These are phyloP conservation scores for Boletus insuetus DNA, from an alignment of 768 basidiomycete genomes.

Conservation along the genomic window DNA sequence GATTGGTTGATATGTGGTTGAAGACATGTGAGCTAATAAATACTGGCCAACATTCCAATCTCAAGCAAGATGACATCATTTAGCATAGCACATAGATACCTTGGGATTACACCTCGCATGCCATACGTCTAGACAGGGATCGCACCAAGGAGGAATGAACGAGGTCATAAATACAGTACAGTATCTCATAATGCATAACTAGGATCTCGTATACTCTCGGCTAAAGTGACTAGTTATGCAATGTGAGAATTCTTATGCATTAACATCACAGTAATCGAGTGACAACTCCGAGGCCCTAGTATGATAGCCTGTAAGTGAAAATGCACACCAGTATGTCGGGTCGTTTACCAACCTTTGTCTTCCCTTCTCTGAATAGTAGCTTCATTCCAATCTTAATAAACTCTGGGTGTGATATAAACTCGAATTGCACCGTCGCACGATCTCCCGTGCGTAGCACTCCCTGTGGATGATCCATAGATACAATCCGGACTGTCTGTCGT, in stretches of 20 bases:
- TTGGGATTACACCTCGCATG: too few species aligned
- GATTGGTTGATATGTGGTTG: conserved; percentile 17
- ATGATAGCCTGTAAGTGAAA: conserved; percentile 6
- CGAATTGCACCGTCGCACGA: conserved; percentile 89
- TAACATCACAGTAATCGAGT: conserved; percentile 62
- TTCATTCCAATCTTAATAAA: conserved; percentile 93
- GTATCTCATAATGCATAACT: too few species aligned
- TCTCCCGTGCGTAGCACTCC: conserved; percentile 92
- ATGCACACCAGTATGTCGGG: background rate
- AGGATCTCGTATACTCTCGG: too few species aligned
- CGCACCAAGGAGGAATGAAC: too few species aligned
- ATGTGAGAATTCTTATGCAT: too few species aligned
- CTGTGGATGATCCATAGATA: conserved; percentile 89
- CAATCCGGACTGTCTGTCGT: conserved; percentile 87
- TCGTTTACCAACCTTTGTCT: conserved; percentile 70
- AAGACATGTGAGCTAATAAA: conserved; percentile 23
- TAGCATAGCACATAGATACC: background rate
- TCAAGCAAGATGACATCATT: conserved; percentile 18
- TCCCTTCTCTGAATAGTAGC: conserved; percentile 90
- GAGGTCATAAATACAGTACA: too few species aligned
- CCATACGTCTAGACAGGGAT: too few species aligned
- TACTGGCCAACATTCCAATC: conserved; percentile 17
- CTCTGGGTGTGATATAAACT: conserved; percentile 91
- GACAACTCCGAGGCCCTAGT: conserved; percentile 74
- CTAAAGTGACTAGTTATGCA: too few species aligned